A percentile compares a stretch with the other conserved stretches of the same genome.
These are phyloP conservation scores for Bipolaris sorokiniana DNA, from an alignment of 2,329 filamentous ascomycete species.

Conservation along the genomic window DNA sequence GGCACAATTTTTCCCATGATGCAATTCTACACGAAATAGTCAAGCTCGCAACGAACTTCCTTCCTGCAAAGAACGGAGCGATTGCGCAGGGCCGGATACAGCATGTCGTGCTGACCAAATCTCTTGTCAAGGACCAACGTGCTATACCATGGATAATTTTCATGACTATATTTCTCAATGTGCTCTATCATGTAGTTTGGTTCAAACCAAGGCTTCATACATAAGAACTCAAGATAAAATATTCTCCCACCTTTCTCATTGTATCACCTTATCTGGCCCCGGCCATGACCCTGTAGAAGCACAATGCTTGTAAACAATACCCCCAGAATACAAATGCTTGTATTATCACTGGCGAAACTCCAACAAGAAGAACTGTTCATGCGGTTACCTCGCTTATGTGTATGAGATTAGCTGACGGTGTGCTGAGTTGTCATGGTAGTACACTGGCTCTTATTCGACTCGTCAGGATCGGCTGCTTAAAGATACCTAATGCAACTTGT, in stretches of 20 bases:
- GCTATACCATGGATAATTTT: too few species aligned
- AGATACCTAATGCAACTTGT: conserved; percentile 8
- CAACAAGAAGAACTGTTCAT: conserved; percentile 2
- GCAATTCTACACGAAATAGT: too few species aligned
- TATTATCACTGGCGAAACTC: conserved; percentile 1
- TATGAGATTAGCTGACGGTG: conserved; percentile 12
- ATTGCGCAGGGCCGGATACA: too few species aligned
- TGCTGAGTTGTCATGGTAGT: conserved; percentile 28
- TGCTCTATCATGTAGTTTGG: too few species aligned
- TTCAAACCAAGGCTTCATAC: background rate
- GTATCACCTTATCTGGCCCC: conserved; percentile 1
- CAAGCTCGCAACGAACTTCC: too few species aligned
- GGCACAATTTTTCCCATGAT: too few species aligned
- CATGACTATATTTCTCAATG: too few species aligned
- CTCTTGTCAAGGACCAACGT: too few species aligned
- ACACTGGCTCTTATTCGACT: conserved; percentile 29
- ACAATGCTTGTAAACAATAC: background rate
- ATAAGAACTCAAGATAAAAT: background rate
- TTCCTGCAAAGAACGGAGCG: too few species aligned
- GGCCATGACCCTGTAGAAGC: background rate
- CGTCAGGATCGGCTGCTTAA: conserved; percentile 15
- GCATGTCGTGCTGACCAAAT: too few species aligned
- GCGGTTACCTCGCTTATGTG: conserved; percentile 3
- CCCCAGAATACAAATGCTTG: background rate
- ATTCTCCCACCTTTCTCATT: background rate